Evolutionary conservation across 495 filamentous ascomycete species (phyloP).

Genomic region (Aspergillus nanangensis): DNA sequence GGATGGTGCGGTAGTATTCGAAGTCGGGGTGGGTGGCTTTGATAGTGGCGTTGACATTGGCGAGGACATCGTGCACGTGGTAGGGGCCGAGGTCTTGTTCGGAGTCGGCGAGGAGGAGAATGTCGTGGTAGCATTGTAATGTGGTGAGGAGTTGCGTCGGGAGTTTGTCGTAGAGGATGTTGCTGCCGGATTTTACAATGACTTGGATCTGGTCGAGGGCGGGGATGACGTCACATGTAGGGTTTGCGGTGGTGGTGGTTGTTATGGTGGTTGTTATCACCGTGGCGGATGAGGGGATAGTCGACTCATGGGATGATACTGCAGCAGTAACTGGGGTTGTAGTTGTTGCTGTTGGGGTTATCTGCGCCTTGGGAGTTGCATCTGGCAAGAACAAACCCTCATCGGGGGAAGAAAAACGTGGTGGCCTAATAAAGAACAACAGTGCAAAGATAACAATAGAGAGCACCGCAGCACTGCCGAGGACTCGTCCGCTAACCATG

Average conservation of each 20-base stretch:
- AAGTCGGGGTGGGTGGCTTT: constrained; percentile 40
- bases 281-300: background rate
- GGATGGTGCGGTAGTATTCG: constrained; percentile 47
- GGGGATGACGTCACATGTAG: constrained; percentile 9
- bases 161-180: constrained; percentile 46
- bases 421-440: background rate
- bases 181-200: constrained; percentile 55
- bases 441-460: background rate
- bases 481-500: background rate
- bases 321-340: background rate
- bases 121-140: constrained; percentile 46
- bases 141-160: constrained; percentile 52
- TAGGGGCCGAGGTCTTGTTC: constrained; percentile 45
- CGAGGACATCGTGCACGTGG: constrained; percentile 48
- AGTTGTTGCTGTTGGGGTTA: background rate
- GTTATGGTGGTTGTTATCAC: background rate
- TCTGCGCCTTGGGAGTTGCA: too few species aligned
- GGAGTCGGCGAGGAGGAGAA: constrained; percentile 56
- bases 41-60: constrained; percentile 33
- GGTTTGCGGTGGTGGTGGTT: background rate
- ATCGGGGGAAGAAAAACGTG: background rate
- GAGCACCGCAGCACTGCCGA: background rate
- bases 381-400: too few species aligned
- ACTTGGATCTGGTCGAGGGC: constrained; percentile 11
- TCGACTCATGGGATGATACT: background rate